Base-by-base conservation (phyloP, 73 alveolate genomes). In the Paramecium sexaurelia region DNA sequence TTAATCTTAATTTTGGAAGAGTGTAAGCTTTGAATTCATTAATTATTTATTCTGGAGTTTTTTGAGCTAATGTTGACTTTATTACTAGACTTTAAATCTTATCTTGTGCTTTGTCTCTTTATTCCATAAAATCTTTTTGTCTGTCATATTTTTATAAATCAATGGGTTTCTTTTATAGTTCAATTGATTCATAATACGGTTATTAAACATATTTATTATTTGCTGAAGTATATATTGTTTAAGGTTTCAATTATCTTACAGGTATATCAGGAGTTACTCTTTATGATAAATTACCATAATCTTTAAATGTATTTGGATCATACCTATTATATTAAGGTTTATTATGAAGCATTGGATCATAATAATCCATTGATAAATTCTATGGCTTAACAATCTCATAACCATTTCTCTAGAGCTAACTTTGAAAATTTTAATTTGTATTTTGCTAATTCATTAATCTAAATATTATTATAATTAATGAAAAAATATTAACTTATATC, bases 21-120 rank as follows among this genome's bases (percentile, higher is more conserved):
- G 94, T 88, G 17, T 88, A 88, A 37, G 94, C 94, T 51, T 88
- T 88, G 40, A 88, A 88, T 88, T 88, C 94, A 88, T 88, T 88
- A 0, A 88, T 82, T 35, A 88, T 69, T 45, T 88, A 88, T 69
- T 75, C 84, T 68, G 94, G 94, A 26, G 85, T 88, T 36, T 88
- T 88, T 17, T 78, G 5, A 9, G 73, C 90, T 17, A 78, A 11
- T 19, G 15, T 41, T 0, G 68, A 22, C 41, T 78, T 78, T 13
- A 41, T 17, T 7, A 78, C 90, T 37, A 78, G 7, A 24, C 73
- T 39, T 24, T 20, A 1, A 13, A 78, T 78, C 22, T 78, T 78
- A 17, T 78, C 90, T 24, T 78, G 5, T 9, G 73, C 90, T 41
- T 7, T 19, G 5, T 78, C 90, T 26, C 41, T 39, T 11, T 78